phyloP scores from a whole-genome alignment of 768 basidiomycete species.

The Russula abietina region DNA sequence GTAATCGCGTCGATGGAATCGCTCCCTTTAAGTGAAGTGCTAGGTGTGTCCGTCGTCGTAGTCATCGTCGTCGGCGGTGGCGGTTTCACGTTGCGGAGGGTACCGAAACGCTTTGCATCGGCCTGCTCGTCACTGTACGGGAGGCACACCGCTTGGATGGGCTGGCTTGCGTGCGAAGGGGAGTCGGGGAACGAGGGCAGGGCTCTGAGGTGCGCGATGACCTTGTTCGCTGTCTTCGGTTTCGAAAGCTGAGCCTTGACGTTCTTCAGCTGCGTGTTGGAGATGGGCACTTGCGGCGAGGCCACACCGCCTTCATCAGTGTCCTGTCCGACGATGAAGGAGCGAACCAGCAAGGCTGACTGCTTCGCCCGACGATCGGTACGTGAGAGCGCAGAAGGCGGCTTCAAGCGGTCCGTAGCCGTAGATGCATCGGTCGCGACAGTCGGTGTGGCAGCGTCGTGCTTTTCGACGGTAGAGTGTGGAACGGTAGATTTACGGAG shows the following conservation, averaged over 20 bases:
- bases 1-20: slow-evolving; percentile 48
- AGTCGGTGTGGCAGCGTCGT: neutral
- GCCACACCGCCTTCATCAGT: slow-evolving; percentile 18
- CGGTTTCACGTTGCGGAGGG: slow-evolving; percentile 31
- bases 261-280: slow-evolving; percentile 51
- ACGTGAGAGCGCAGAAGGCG: slow-evolving; percentile 30
- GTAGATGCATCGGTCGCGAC: neutral
- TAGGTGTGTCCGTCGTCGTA: neutral
- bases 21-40: slow-evolving; percentile 37
- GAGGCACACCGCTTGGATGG: slow-evolving; percentile 77
- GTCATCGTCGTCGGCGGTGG: neutral
- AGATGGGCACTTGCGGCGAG: slow-evolving; percentile 35
- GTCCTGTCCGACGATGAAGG: slow-evolving; percentile 56
- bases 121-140: slow-evolving; percentile 56
- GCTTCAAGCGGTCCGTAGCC: neutral
- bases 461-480: slow-evolving; percentile 2
- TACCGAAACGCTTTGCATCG: slow-evolving; percentile 52
- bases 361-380: slow-evolving; percentile 58
- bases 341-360: slow-evolving; percentile 56
- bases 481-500: slow-evolving; percentile 3
- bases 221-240: slow-evolving; percentile 60
- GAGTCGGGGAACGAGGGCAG: slow-evolving; percentile 46
- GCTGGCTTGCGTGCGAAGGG: slow-evolving; percentile 32
- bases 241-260: slow-evolving; percentile 62
- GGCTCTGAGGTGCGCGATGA: slow-evolving; percentile 63